phyloP scores from a whole-genome alignment of 768 basidiomycete species.

The Nidula microcarpa region DNA sequence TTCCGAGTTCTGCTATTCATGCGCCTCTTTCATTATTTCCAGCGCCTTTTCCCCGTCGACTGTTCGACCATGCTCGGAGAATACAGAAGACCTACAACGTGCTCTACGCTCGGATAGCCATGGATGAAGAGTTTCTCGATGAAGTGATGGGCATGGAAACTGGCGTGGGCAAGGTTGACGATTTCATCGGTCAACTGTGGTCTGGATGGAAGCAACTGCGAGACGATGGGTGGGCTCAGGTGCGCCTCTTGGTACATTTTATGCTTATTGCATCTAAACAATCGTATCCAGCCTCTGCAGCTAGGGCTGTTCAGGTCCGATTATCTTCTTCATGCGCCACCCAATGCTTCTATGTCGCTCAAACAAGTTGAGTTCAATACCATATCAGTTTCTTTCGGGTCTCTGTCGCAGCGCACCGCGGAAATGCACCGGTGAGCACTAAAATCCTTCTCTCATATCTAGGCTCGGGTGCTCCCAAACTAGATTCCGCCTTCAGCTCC shows the following conservation, averaged over 20 bases:
- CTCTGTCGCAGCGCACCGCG: slow-evolving; percentile 63
- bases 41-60: slow-evolving; percentile 72
- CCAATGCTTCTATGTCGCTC: slow-evolving; percentile 37
- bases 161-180: slow-evolving; percentile 80
- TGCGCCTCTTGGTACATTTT: slow-evolving; percentile 11
- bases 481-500: no score
- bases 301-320: slow-evolving; percentile 94
- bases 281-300: slow-evolving; percentile 60
- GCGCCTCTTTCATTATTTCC: slow-evolving; percentile 90
- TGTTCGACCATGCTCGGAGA: slow-evolving; percentile 62
- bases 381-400: slow-evolving; percentile 88
- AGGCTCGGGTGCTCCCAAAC: no score
- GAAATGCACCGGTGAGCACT: slow-evolving; percentile 69
- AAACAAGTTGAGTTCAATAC: slow-evolving; percentile 99
- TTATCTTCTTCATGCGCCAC: slow-evolving; percentile 75
- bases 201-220: slow-evolving; percentile 76
- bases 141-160: slow-evolving; percentile 73
- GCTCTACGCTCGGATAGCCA: slow-evolving; percentile 80
- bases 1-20: slow-evolving; percentile 76
- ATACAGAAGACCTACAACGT: slow-evolving; percentile 81
- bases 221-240: slow-evolving; percentile 54
- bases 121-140: slow-evolving; percentile 79
- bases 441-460: neutral
- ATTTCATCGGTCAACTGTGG: slow-evolving; percentile 86
- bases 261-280: neutral